Base-by-base conservation (phyloP, 495 filamentous ascomycete species). In the Lepidopterella palustris region DNA sequence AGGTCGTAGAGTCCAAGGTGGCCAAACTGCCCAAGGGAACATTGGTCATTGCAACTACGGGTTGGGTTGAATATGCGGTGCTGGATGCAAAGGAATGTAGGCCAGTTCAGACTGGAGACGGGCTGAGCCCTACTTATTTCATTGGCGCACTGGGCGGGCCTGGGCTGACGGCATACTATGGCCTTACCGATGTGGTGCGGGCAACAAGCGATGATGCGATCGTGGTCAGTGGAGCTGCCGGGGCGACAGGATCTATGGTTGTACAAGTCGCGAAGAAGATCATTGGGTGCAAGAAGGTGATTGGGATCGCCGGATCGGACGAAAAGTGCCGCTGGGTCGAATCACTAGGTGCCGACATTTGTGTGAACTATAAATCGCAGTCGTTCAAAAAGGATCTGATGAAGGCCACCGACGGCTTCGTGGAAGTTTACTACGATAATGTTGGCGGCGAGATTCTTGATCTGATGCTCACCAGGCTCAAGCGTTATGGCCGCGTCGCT, bases 391-490 rank as follows among this genome's bases (percentile, higher is more conserved):
- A 78, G 52, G 78, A 87, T 51, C 77, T 89, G 42, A 72, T 64
- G 55, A 74, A 76, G 62, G 83, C 76, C 10, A 87, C 86, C 18
- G 81, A 84, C 31, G 80, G 80, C 0, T 83, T 72, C 60, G 83
- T 87, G 15, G 82, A 89, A 58, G 77, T 88, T 21, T 88, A 80
- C 65, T 87, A 80, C 68, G 86, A 88, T 63, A 87, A 88, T 65
- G 85, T 87, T n/a, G 85, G 84, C 0, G 85, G 85, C 0, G 75
- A 81, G 57, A 82, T 87, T 57, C 75, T 87, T 59, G 83, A 87
- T 60, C 58, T 82, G 45, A 84, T 83, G 64, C 71, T 88, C 24
- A 67, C 65, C 10, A 74, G 79, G 24, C 76, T 87, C 58, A 82
- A 81, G 65, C 60, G 68, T 51, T 67, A 71, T 64, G 78, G 84